Evolutionary conservation across 2,329 filamentous ascomycete species (phyloP).

Genomic region (Fusarium lyarnte): DNA sequence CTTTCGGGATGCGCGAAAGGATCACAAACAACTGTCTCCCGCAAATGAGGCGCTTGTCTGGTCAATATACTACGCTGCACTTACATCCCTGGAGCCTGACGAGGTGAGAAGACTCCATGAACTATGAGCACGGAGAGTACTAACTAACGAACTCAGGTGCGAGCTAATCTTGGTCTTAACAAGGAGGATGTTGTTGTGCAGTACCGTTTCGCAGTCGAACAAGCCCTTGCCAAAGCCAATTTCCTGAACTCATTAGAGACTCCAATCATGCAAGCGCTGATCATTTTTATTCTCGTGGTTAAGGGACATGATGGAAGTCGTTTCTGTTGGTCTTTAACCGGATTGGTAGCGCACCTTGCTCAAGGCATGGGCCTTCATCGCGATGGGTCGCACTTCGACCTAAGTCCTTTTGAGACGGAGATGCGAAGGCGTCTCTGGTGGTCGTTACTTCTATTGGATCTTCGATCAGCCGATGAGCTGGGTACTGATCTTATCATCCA

Average conservation of each 20-base stretch:
- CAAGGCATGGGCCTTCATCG: constrained; percentile 70
- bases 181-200: constrained; percentile 57
- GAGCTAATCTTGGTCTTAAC: constrained; percentile 54
- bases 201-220: constrained; percentile 64
- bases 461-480: constrained; percentile 63
- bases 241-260: constrained; percentile 67
- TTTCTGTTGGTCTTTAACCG: constrained; percentile 69
- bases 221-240: constrained; percentile 66
- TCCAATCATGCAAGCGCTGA: constrained; percentile 66
- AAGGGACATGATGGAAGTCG: constrained; percentile 59
- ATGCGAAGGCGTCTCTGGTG: constrained; percentile 70
- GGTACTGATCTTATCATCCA: constrained; percentile 58
- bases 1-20: constrained; percentile 68
- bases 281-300: constrained; percentile 63
- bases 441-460: constrained; percentile 66
- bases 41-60: constrained; percentile 71
- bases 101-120: constrained; percentile 55
- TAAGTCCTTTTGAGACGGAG: constrained; percentile 68
- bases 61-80: constrained; percentile 66
- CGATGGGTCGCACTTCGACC: constrained; percentile 60
- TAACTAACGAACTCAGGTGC: constrained; percentile 27
- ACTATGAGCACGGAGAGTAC: background rate
- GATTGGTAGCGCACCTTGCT: constrained; percentile 66
- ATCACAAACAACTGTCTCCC: constrained; percentile 65
- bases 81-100: constrained; percentile 68